A percentile compares a stretch with the other conserved stretches of the same genome.
Conservation (phyloP, 306 rosid species). For the Sesbania bispinosa region DNA sequence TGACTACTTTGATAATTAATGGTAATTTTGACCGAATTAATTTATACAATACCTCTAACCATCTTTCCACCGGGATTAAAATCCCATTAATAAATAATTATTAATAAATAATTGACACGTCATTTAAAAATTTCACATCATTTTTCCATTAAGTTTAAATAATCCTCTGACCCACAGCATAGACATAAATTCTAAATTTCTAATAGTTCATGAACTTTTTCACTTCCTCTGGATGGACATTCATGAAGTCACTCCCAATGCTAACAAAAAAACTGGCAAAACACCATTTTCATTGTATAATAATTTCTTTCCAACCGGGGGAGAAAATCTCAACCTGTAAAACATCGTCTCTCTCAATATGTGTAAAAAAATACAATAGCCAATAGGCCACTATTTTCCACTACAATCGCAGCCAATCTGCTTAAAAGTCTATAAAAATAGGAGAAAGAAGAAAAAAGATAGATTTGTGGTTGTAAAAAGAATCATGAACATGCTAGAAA, state of each 20-base stretch:
- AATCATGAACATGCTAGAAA: conserved; percentile 40
- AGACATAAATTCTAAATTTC: no score
- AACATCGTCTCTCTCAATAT: conserved; percentile 31
- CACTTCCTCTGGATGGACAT: no score
- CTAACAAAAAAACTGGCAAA: background rate
- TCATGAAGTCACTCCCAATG: background rate
- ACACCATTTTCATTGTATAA: conserved; percentile 25
- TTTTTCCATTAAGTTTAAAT: no score
- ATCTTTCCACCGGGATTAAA: no score
- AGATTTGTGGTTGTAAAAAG: background rate
- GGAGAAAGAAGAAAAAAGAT: conserved; percentile 12
- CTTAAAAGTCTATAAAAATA: conserved; percentile 10
- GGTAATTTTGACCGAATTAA: no score
- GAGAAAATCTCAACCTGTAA: conserved; percentile 25
- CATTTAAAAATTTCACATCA: no score
- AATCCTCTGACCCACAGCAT: no score
- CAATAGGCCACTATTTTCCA: conserved; percentile 13
- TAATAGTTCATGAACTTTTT: no score
- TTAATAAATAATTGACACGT: no score
- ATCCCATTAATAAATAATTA: no score
- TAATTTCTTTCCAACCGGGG: conserved; percentile 26
- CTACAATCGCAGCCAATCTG: conserved; percentile 32
- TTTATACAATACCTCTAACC: no score
- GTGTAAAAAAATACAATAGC: conserved; percentile 30
- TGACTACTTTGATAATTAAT: no score